phyloP scores from a whole-genome alignment of 305 asterid species.

The Plantago rigida region DNA sequence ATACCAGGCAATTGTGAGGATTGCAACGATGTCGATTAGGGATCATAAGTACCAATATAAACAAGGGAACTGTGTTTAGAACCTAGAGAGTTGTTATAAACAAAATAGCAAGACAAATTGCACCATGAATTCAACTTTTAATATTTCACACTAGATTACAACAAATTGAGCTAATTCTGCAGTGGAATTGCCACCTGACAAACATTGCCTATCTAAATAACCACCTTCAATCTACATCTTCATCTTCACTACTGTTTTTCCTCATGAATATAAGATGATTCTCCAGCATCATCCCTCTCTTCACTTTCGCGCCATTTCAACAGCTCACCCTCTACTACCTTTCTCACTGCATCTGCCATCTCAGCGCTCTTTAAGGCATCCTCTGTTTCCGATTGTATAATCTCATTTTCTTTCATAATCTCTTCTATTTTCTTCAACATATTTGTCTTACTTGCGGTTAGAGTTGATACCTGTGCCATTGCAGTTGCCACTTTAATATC shows the following conservation, averaged over 20 bases:
- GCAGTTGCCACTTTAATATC: constrained; percentile 64
- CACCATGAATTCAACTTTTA: no score
- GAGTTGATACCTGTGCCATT: constrained; percentile 52
- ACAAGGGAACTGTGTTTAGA: no score
- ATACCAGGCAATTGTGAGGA: no score
- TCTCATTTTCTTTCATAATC: constrained; percentile 40
- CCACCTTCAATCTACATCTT: not conserved
- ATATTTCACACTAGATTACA: no score
- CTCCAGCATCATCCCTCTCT: constrained; percentile 26
- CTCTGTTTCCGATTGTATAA: constrained; percentile 43
- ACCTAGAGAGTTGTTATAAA: no score
- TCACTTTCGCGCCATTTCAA: constrained; percentile 54
- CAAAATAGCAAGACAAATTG: no score
- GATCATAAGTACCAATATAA: no score
- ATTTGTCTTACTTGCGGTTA: constrained; percentile 39
- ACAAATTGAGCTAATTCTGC: no score
- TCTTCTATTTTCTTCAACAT: constrained; percentile 35
- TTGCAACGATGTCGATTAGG: no score
- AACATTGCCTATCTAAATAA: not conserved
- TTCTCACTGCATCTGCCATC: constrained; percentile 71
- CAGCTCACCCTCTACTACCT: constrained; percentile 57
- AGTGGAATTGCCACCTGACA: not conserved
- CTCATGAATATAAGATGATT: constrained; percentile 27
- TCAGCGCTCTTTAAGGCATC: constrained; percentile 59
- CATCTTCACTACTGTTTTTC: constrained; percentile 19